Evolutionary conservation across 116 monocot genomes (phyloP), one percentile per base, ranked within the genome.

Genomic region (Iris pallida): DNA sequence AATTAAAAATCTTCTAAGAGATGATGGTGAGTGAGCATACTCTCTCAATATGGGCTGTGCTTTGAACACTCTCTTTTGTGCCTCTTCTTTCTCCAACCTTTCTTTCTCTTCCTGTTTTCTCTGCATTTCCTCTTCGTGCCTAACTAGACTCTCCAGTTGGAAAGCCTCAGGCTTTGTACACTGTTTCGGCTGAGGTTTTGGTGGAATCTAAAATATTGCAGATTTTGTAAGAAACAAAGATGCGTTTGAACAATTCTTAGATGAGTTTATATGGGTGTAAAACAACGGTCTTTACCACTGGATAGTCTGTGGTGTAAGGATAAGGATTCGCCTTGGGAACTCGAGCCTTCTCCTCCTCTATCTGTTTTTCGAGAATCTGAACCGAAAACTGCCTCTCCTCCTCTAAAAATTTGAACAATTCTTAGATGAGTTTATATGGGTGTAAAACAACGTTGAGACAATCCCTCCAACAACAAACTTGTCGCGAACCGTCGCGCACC

Each of bases 271-370:
- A 30, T 30, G 30, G 30, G 30, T 30, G 30, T 30, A 51, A 51
- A 51, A 51, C 1, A 4, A 51, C 1, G 13, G 13, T 9, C 4
- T 18, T 73, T 85, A 94, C 90, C 82, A 90, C 85, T 74, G 92
- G 92, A 72, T 92, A 97, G 61, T 92, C 92, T 43, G 87, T 97
- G 2, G 96, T 85, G 57, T 92, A 92, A 18, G 89, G 92, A 67
- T 92, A 90, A 19, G 89, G 87, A 46, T 75, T 85, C 5, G 96
- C 87, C 66, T 80, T 92, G 0, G 76, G 92, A 59, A 92, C 61
- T 47, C 85, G 65, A 53, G 82, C 85, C 46, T 45, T 89, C 72
- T 85, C 92, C 56, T 97, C 89, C 52, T 97, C 79, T 44, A 79
- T 48, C 16, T 89, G 72, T 59, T 85, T 92, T 15, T 82, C 74